A percentile compares a stretch with the other conserved stretches of the same genome.
Conservation (phyloP, 2,329 filamentous ascomycete species). For the Verticillium klebahnii region DNA sequence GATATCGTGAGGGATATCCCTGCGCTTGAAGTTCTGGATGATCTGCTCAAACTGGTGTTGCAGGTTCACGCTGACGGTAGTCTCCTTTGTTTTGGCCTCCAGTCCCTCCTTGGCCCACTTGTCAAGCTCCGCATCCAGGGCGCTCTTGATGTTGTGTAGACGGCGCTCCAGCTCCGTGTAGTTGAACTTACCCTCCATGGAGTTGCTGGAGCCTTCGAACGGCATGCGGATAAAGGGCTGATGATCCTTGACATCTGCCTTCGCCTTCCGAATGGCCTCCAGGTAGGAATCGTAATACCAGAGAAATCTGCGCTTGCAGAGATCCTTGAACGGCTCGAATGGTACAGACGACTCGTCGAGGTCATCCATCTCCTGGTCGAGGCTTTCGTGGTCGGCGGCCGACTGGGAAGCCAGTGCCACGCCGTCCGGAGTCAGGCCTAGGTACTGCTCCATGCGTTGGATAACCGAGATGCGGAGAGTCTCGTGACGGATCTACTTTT, state of each 20-base stretch:
- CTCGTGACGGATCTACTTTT: conserved; percentile 79
- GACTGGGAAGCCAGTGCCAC: conserved; percentile 27
- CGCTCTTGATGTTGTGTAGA: conserved; percentile 62
- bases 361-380: conserved; percentile 43
- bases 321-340: conserved; percentile 84
- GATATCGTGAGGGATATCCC: conserved; percentile 69
- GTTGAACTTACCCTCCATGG: conserved; percentile 82
- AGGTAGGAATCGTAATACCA: conserved; percentile 96
- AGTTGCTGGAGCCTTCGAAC: conserved; percentile 73
- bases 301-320: conserved; percentile 85
- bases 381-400: conserved; percentile 28
- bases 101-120: conserved; percentile 69
- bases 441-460: conserved; percentile 74
- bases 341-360: conserved; percentile 50
- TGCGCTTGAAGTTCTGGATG: conserved; percentile 66
- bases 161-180: conserved; percentile 71
- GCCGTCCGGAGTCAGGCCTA: conserved; percentile 58
- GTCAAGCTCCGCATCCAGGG: conserved; percentile 66
- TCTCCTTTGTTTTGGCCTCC: conserved; percentile 57
- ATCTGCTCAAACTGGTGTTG: conserved; percentile 82
- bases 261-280: conserved; percentile 61
- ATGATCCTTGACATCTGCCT: conserved; percentile 57
- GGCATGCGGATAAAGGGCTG: conserved; percentile 74
- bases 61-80: conserved; percentile 75
- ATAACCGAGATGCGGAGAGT: conserved; percentile 82